Conservation (phyloP, 495 filamentous ascomycete species). For the Penicillium ucsense region DNA sequence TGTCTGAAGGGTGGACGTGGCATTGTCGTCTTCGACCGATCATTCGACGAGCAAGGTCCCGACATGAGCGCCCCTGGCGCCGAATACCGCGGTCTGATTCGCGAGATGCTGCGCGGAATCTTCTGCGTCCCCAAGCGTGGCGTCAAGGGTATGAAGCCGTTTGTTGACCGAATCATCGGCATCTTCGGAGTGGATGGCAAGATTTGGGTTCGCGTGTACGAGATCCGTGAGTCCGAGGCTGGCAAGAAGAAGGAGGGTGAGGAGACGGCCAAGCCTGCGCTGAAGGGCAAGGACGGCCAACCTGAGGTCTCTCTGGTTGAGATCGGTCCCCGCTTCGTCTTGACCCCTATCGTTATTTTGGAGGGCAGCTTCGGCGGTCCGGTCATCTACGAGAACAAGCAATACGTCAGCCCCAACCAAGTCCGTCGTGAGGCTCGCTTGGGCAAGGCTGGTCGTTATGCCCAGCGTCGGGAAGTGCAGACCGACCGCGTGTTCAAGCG, state of each 20-base stretch:
- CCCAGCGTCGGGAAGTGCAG: constrained; percentile 59
- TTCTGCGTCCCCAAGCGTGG: constrained; percentile 83
- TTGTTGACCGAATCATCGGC: constrained; percentile 87
- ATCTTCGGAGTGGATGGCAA: constrained; percentile 91
- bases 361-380: constrained; percentile 94
- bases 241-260: constrained; percentile 26
- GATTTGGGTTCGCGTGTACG: constrained; percentile 93
- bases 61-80: constrained; percentile 32
- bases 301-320: constrained; percentile 79
- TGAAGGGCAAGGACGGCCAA: constrained; percentile 30
- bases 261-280: constrained; percentile 21
- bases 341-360: constrained; percentile 92
- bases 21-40: constrained; percentile 82
- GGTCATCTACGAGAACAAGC: constrained; percentile 97
- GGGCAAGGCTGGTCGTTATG: constrained; percentile 66
- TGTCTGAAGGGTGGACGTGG: constrained; percentile 92
- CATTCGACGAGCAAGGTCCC: constrained; percentile 60
- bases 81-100: constrained; percentile 35
- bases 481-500: constrained; percentile 65
- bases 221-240: constrained; percentile 75
- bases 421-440: constrained; percentile 70
- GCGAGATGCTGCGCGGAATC: constrained; percentile 78
- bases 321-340: constrained; percentile 89
- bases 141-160: constrained; percentile 84
- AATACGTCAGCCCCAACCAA: constrained; percentile 95